Conservation (phyloP, 371 early-diverging fungal species). For the Rhizopus sp. region DNA sequence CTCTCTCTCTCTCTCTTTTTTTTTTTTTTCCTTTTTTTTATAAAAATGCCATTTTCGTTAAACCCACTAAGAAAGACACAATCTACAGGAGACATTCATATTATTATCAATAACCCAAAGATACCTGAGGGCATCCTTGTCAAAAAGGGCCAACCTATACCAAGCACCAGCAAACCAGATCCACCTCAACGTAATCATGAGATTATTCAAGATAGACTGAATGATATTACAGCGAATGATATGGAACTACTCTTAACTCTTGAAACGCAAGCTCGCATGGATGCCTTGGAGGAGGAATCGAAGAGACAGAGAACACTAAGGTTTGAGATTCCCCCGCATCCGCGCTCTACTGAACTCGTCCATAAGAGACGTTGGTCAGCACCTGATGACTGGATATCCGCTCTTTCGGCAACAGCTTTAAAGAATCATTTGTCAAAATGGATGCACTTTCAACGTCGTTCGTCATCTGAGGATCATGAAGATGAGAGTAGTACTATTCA, state of each 20-base stretch:
- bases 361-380: slow-evolving; percentile 24
- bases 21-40: slow-evolving; percentile 5
- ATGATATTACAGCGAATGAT: slow-evolving; percentile 27
- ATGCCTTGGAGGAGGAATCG: slow-evolving; percentile 22
- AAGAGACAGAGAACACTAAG: slow-evolving; percentile 18
- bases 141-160: slow-evolving; percentile 2
- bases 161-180: slow-evolving; percentile 3
- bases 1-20: slow-evolving; percentile 14
- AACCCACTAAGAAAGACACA: slow-evolving; percentile 21
- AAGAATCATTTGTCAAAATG: not conserved
- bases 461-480: no score
- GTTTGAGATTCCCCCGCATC: slow-evolving; percentile 28
- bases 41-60: slow-evolving; percentile 23
- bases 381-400: slow-evolving; percentile 10
- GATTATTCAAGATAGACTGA: slow-evolving; percentile 20
- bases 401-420: no score
- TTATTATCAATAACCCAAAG: slow-evolving; percentile 7
- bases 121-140: slow-evolving; percentile 5
- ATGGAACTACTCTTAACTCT: slow-evolving; percentile 35
- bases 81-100: slow-evolving; percentile 27
- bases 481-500: not conserved
- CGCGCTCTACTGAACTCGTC: not conserved
- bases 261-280: slow-evolving; percentile 41
- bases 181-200: slow-evolving; percentile 7
- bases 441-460: not conserved